Evolutionary conservation across 2,329 filamentous ascomycete species (phyloP).

Genomic region (Colletotrichum sp.): DNA sequence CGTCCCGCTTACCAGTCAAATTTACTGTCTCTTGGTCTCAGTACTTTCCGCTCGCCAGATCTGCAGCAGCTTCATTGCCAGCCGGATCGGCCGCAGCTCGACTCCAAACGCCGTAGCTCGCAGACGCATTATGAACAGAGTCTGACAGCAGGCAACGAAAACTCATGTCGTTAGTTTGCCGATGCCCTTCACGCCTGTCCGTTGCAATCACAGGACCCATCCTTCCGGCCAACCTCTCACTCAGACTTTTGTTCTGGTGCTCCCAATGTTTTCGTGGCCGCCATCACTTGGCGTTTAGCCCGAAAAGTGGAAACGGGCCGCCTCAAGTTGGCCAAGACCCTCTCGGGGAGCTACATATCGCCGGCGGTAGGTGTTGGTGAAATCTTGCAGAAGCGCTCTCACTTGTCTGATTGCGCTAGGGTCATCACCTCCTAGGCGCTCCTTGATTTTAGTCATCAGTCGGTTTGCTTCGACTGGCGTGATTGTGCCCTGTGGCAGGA

Average conservation of each 20-base stretch:
- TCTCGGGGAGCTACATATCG: constrained; percentile 95
- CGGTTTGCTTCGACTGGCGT: constrained; percentile 81
- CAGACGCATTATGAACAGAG: not conserved
- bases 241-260: not conserved
- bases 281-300: not conserved
- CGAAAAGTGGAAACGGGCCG: constrained; percentile 81
- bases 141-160: not conserved
- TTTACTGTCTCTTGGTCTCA: not conserved
- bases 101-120: not conserved
- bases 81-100: not conserved
- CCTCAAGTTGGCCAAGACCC: constrained; percentile 86
- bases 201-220: not conserved
- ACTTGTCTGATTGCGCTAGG: constrained; percentile 73
- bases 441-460: constrained; percentile 80
- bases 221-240: not conserved
- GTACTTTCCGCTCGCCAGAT: not conserved
- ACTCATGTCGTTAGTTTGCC: not conserved
- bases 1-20: not conserved
- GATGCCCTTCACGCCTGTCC: not conserved
- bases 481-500: constrained; percentile 84
- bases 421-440: constrained; percentile 73
- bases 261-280: not conserved
- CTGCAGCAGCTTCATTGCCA: not conserved
- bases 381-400: constrained; percentile 87
- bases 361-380: constrained; percentile 92